Evolutionary conservation across 2,329 filamentous ascomycete genomes (phyloP), one percentile per base, ranked within the genome.

Genomic region (Saccharata proteae): DNA sequence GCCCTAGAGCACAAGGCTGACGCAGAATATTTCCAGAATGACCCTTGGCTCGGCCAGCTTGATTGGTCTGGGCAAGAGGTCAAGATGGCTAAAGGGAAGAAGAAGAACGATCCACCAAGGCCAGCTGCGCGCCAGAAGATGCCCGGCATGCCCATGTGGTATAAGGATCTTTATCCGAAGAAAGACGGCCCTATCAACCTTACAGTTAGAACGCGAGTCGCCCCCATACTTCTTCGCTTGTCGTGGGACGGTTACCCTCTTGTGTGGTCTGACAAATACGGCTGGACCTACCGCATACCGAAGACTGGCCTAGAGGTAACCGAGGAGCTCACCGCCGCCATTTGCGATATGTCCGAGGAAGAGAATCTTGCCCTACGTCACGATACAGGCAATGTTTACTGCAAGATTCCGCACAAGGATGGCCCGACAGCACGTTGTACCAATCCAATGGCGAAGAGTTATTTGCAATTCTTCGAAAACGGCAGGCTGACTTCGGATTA

Each of bases 361-460:
- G 67, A 77, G 30, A 76, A 80, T 17, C 47, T 64, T 12, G 60
- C 41, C 26, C 58, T 96, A 14, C 68, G 74, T 18, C 69, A 80
- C 38, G 85, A 94, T 48, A 52, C 43, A 4, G 53, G 61, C 2
- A 67, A 80, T 39, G 56, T 66, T 5, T 98, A 92, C 54, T 93
- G 88, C 61, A 98, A 96, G 51, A 67, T 98, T 4, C 90, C 92
- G 1, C 90, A 98, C 57, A 96, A 96, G 46, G 86, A 96, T 52
- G 90, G 90, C 0, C 86, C 86, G 1, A 69, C 73, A 13, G 77
- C 88, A 10, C 71, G 90, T 35, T 96, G 90, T 54, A 72, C 70
- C 2, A 93, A 77, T 40, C 90, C 90, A 0, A 69, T 98, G 52
- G 85, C 90, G 6, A 98, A 98, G 57, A 73, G 80, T 8, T 98